A percentile compares a stretch with the other conserved stretches of the same genome.
phyloP scores from a whole-genome alignment of 2,329 filamentous ascomycete species.

The Botrytis squamosa region DNA sequence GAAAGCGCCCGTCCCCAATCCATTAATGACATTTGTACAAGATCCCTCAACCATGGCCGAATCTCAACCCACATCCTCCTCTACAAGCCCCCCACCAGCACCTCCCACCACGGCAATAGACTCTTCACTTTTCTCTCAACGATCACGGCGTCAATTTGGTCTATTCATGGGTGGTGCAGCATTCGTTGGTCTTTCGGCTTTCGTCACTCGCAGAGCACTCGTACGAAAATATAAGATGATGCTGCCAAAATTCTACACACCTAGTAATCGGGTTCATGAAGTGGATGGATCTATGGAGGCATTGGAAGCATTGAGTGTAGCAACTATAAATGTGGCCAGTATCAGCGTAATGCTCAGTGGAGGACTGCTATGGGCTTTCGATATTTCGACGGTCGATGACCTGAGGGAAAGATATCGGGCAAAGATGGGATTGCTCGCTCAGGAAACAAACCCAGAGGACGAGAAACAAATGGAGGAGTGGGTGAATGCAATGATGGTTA shows the following conservation, averaged over 20 bases:
- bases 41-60: slow-evolving; percentile 13
- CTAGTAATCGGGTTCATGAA: slow-evolving; percentile 53
- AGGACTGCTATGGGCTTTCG: slow-evolving; percentile 71
- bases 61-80: slow-evolving; percentile 20
- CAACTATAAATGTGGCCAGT: slow-evolving; percentile 80
- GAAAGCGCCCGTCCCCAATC: background rate
- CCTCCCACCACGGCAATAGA: slow-evolving; percentile 23
- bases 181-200: slow-evolving; percentile 70
- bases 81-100: slow-evolving; percentile 17
- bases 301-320: slow-evolving; percentile 77
- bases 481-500: slow-evolving; percentile 59
- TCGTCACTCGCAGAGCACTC: slow-evolving; percentile 71
- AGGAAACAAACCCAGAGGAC: slow-evolving; percentile 47
- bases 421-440: slow-evolving; percentile 43
- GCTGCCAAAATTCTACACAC: slow-evolving; percentile 70
- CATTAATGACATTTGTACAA: slow-evolving; percentile 14
- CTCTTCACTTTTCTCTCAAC: slow-evolving; percentile 36
- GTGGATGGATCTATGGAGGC: slow-evolving; percentile 71
- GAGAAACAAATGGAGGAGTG: slow-evolving; percentile 63
- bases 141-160: slow-evolving; percentile 56
- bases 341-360: slow-evolving; percentile 74
- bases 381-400: slow-evolving; percentile 70
- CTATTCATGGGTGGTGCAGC: slow-evolving; percentile 72
- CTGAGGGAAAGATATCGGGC: slow-evolving; percentile 53
- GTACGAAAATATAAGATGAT: slow-evolving; percentile 58